Evolutionary conservation across 2,329 filamentous ascomycete genomes (phyloP).

Genomic region (Neofusicoccum parvum): DNA sequence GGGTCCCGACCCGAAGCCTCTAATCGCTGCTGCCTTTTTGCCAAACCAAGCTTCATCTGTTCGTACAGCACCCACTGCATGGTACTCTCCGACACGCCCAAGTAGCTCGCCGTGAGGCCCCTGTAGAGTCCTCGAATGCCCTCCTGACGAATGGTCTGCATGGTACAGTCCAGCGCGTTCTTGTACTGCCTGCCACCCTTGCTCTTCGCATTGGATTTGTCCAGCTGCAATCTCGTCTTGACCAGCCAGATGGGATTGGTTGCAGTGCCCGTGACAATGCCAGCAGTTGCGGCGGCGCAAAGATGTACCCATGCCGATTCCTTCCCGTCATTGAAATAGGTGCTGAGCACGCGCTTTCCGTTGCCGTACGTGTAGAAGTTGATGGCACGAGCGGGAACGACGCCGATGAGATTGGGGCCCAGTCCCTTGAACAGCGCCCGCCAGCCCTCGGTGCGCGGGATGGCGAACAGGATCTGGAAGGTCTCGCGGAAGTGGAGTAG

Average conservation of each 20-base stretch:
- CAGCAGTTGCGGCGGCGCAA: constrained; percentile 73
- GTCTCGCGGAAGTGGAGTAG: constrained; percentile 81
- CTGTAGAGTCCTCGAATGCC: constrained; percentile 83
- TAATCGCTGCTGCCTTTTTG: constrained; percentile 61
- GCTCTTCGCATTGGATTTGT: constrained; percentile 74
- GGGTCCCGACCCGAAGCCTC: constrained; percentile 61
- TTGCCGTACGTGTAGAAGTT: constrained; percentile 96
- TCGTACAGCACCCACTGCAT: constrained; percentile 95
- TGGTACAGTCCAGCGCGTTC: constrained; percentile 85
- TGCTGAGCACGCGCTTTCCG: constrained; percentile 78
- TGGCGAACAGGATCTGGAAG: constrained; percentile 78
- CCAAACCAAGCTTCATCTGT: constrained; percentile 79
- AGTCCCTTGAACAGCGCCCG: constrained; percentile 91
- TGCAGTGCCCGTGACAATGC: constrained; percentile 82
- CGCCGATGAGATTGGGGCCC: constrained; percentile 85
- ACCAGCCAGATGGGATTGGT: constrained; percentile 97
- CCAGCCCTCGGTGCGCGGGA: constrained; percentile 80
- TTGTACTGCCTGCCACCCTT: constrained; percentile 70
- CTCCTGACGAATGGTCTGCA: constrained; percentile 78
- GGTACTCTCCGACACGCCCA: constrained; percentile 87
- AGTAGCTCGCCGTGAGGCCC: constrained; percentile 86
- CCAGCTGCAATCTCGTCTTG: constrained; percentile 89
- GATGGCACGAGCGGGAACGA: constrained; percentile 86
- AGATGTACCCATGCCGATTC: constrained; percentile 78
- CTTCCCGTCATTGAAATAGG: constrained; percentile 70